Evolutionary conservation across 768 basidiomycete species (phyloP), one percentile per base, ranked within the genome.

Genomic region (Podaxis sp.): DNA sequence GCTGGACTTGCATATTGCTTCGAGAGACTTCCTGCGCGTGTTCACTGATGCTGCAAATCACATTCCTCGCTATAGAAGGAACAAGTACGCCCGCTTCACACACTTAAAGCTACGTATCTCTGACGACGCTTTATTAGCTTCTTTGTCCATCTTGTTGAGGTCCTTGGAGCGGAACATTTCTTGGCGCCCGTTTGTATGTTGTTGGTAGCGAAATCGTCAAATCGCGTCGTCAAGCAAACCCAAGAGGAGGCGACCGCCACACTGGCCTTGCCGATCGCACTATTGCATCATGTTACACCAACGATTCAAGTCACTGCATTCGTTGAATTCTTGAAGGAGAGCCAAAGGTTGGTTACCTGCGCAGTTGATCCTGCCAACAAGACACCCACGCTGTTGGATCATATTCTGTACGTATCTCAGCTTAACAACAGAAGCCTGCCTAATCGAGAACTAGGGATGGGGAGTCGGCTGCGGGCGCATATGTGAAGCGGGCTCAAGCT

Each of bases 11-110:
- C 86, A 87, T 63, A 79, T 87, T 38, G 86, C 81, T 4, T 85
- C 93, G 0, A 83, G 86, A 66, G 90, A 94, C 22, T 93, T 98
- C 72, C 73, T 99, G 15, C 87, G 86, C 12, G 88, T 97, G 50
- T 98, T 99, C 75, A 93, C 94, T 0, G 96, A 97, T 72, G 96
- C 97, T 11, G 86, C 91, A 3, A 87, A 85, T 61, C 92, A 98
- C 68, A 85, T 99, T 61, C 97, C 97, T 15, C 87, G 92, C 3
- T 96, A 99, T 74, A 88, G 97, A 24, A 90, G 94, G 50, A 87
- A 90, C 59, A 90, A 89, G 94, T 96, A 8, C 33, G 86, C 76
- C 0, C 17, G 17, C 57, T 66, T 33, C 36, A 36, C 33, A 36
- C 50, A 22, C n/a, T 33, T 41, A 8, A 27, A 6, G 33, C 0